Conservation (phyloP, 768 basidiomycete species). For the Psilocybe tampanensis region DNA sequence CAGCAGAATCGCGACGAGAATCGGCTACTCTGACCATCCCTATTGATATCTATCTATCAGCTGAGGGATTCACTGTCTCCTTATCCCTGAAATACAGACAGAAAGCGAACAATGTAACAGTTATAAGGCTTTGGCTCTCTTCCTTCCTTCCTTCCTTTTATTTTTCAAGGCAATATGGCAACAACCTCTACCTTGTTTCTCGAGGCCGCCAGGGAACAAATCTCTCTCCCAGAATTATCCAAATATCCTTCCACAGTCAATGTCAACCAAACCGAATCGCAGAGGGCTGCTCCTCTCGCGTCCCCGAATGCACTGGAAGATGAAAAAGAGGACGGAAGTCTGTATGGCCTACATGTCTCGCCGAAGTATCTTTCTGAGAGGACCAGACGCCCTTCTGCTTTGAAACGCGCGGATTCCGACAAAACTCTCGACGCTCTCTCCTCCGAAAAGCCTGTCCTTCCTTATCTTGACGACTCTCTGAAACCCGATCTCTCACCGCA, state of each 20-base stretch:
- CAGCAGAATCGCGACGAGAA: too few relatives aligned
- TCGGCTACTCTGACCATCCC: too few relatives aligned
- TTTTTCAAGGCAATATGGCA: neutral
- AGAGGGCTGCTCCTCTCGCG: neutral
- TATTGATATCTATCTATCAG: neutral
- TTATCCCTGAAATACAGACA: too few relatives aligned
- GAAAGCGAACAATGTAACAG: too few relatives aligned
- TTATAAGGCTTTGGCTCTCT: too few relatives aligned
- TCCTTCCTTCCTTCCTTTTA: neutral
- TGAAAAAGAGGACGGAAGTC: neutral
- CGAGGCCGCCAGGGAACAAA: neutral
- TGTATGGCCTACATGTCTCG: constrained; percentile 11
- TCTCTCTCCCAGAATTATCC: neutral
- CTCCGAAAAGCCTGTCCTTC: neutral
- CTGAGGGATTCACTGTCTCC: neutral
- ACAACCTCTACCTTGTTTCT: neutral
- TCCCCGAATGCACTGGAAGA: neutral
- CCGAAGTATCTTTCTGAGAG: constrained; percentile 20
- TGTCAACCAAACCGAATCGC: neutral
- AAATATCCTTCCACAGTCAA: neutral
- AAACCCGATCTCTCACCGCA: neutral
- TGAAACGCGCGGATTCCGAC: constrained; percentile 9
- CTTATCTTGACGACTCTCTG: neutral
- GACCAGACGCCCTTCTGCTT: constrained; percentile 14
- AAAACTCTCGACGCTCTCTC: neutral